A percentile compares a stretch with the other conserved stretches of the same genome.
Conservation (phyloP, 345 rosid genomes). For the Eucalyptus curtisii region DNA sequence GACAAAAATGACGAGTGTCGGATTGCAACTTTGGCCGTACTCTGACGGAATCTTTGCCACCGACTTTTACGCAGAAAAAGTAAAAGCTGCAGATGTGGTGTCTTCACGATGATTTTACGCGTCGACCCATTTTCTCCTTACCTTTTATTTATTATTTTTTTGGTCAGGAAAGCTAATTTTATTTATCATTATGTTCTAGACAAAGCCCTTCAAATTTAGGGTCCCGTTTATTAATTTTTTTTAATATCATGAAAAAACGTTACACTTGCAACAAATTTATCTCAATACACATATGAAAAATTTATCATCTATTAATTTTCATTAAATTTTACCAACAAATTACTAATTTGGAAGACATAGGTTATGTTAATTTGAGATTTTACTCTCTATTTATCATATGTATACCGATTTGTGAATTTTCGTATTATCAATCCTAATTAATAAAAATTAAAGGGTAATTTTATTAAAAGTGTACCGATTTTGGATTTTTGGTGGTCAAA, state of each 20-base stretch:
- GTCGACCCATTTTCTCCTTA: not conserved
- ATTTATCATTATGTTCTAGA: no score
- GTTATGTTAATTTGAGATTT: fast-evolving
- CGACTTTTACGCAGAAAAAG: not conserved
- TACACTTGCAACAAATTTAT: fast-evolving
- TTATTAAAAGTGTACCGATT: fast-evolving
- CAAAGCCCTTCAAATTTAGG: no score
- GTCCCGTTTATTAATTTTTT: no score
- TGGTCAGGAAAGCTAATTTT: no score
- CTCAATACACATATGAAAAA: fast-evolving
- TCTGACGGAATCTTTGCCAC: not conserved
- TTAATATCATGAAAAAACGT: no score
- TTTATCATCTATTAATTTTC: fast-evolving
- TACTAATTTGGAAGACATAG: fast-evolving
- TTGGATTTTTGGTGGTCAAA: fast-evolving
- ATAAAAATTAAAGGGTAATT: no score
- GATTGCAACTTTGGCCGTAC: not conserved
- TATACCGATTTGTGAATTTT: no score
- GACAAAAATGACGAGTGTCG: not conserved
- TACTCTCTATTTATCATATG: fast-evolving
- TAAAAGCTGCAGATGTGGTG: not conserved
- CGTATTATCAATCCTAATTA: no score
- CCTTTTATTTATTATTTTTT: no score
- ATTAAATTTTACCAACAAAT: fast-evolving
- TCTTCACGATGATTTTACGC: not conserved